phyloP scores from a whole-genome alignment of 805 yeast species.

The Cyberlindnera mississippiensis region DNA sequence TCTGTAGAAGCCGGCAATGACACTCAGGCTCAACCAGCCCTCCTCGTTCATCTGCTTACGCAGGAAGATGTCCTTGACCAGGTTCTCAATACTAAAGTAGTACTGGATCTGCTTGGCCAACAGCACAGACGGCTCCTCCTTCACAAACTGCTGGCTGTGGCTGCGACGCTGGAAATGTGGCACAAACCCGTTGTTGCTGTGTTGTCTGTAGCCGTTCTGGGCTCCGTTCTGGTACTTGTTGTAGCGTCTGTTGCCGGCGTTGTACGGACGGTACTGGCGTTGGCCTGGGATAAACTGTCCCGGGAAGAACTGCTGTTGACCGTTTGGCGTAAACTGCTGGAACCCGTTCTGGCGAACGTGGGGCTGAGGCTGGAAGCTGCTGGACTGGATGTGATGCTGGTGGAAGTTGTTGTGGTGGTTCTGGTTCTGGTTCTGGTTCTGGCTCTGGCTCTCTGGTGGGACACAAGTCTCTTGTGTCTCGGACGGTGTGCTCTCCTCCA shows the following conservation, averaged over 20 bases:
- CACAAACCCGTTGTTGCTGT: slow-evolving; percentile 3
- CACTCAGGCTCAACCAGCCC: slow-evolving; percentile 65
- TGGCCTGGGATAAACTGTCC: slow-evolving; percentile 6
- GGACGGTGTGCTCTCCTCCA: slow-evolving; percentile 1
- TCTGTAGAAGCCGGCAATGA: slow-evolving; percentile 70
- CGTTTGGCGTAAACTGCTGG: slow-evolving; percentile 13
- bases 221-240: slow-evolving; percentile 16
- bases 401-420: slow-evolving; percentile 7
- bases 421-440: slow-evolving; percentile 9
- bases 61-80: slow-evolving; percentile 78
- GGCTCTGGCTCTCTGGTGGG: slow-evolving; percentile 6
- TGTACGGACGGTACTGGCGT: slow-evolving; percentile 24
- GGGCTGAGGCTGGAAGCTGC: slow-evolving; percentile 9
- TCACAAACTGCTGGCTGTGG: slow-evolving; percentile 7
- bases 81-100: slow-evolving; percentile 84
- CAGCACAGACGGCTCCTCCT: slow-evolving; percentile 23
- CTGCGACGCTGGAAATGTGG: slow-evolving; percentile 4
- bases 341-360: slow-evolving; percentile 11
- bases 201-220: slow-evolving; percentile 11
- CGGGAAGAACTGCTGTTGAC: slow-evolving; percentile 7
- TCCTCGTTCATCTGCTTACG: slow-evolving; percentile 74
- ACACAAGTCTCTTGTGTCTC: slow-evolving; percentile 1
- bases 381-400: slow-evolving; percentile 8
- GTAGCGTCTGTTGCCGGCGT: slow-evolving; percentile 22
- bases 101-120: slow-evolving; percentile 69